Percentiles rank a stretch among this genome's conserved stretches.
phyloP scores from a whole-genome alignment of 2,329 filamentous ascomycete genomes.

The Lachnellula hyalina region DNA sequence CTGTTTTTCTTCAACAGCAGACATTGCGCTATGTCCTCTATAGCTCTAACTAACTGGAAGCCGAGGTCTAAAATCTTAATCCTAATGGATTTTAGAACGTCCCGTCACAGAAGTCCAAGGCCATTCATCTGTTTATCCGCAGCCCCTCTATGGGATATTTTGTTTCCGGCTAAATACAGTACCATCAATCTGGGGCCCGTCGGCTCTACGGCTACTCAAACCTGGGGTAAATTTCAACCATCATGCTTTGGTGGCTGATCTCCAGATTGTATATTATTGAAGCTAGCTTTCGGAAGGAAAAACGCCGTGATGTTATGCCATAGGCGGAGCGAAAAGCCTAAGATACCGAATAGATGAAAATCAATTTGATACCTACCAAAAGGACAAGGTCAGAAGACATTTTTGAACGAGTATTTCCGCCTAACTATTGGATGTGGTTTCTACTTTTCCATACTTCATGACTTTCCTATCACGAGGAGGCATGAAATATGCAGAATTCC shows the following conservation, averaged over 20 bases:
- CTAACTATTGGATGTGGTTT: neutral
- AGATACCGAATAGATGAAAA: conserved; percentile 9
- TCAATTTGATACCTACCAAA: neutral
- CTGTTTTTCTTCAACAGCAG: too few species aligned
- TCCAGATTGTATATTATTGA: neutral
- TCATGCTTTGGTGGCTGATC: neutral
- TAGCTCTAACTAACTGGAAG: too few species aligned
- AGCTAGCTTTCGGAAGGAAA: conserved; percentile 7
- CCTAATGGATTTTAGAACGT: too few species aligned
- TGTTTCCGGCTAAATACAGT: conserved; percentile 10
- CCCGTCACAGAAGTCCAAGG: too few species aligned
- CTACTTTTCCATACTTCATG: neutral
- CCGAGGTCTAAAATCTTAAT: too few species aligned
- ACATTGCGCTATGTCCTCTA: too few species aligned
- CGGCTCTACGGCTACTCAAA: conserved; percentile 7
- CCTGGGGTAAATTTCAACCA: conserved; percentile 1
- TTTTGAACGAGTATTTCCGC: neutral
- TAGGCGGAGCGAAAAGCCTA: conserved; percentile 2
- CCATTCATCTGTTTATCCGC: neutral
- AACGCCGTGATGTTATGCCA: neutral
- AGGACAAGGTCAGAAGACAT: conserved; percentile 7
- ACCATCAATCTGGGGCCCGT: conserved; percentile 1
- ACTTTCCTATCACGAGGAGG: neutral
- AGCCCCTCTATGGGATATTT: neutral
- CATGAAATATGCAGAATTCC: neutral